phyloP scores from a whole-genome alignment of 352 stramenopile genomes.

The Phytophthora crassamura region DNA sequence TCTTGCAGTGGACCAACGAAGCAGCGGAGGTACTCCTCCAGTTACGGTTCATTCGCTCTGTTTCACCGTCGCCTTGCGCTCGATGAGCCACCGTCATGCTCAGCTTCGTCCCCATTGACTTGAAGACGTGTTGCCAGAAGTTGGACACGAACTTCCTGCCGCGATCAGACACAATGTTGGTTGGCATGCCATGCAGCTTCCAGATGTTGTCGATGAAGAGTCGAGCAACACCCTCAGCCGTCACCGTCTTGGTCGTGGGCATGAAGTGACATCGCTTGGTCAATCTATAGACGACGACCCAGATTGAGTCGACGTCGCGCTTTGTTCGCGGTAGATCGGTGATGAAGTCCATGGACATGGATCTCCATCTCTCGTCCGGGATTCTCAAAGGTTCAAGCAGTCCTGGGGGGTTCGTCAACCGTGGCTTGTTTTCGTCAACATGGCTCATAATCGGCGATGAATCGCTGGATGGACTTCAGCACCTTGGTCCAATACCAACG shows the following conservation, averaged over 20 bases:
- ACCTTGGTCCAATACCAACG: too few species aligned
- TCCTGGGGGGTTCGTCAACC: too few species aligned
- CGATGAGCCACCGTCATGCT: conserved; percentile 14
- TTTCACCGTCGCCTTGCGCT: conserved; percentile 19
- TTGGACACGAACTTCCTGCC: conserved; percentile 22
- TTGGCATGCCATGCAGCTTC: conserved; percentile 11
- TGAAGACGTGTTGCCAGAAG: conserved; percentile 18
- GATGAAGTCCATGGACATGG: too few species aligned
- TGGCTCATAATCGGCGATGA: conserved; percentile 1
- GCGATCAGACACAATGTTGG: conserved; percentile 21
- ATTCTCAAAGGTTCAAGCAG: too few species aligned
- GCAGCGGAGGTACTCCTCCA: conserved; percentile 14
- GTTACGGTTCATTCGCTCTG: conserved; percentile 20
- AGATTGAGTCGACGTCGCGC: too few species aligned
- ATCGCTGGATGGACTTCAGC: conserved; percentile 16
- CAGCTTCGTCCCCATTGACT: conserved; percentile 10
- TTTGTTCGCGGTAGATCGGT: too few species aligned
- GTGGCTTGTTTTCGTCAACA: conserved; percentile 12
- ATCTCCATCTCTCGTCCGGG: too few species aligned
- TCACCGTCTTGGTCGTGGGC: too few species aligned
- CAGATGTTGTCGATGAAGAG: conserved; percentile 22
- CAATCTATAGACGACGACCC: too few species aligned
- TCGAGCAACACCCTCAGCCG: too few species aligned
- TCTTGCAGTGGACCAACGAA: conserved; percentile 6
- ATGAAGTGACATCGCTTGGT: too few species aligned